Base-by-base conservation (phyloP, 441 rosid species). In the Eruca vesicaria region DNA sequence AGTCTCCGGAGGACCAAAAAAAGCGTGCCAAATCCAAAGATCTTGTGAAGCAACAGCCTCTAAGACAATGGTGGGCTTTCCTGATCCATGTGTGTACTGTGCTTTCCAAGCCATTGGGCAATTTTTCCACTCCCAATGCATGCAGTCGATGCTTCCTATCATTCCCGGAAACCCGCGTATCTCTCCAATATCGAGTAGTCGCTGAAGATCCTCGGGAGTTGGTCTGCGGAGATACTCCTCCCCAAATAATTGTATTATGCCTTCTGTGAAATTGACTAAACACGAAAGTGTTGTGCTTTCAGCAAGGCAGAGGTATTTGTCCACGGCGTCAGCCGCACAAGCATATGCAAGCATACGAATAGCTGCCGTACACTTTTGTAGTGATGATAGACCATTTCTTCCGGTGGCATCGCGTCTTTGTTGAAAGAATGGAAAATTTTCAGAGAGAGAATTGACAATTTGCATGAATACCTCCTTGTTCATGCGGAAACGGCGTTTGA, bases 131-230 rank as follows among this genome's bases (percentile, higher is more conserved):
- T n/a, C n/a, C n/a, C n/a, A n/a, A n/a, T n/a, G n/a, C n/a, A 63
- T 63, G 12, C 67, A 63, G 21, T 36, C 67, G 14, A 63, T 63
- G 32, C 52, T 63, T 63, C 36, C 21, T 9, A 64, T 64, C 35
- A 64, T 64, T 2, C 35, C 35, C 2, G 16, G 60, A 55, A 55
- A 21, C 5, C 60, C n/a, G 1, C 8, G 31, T 2, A 21, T 11
- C 31, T 63, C 50, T 18, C 66, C 31, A 19, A 19, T 1, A 6
- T 63, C 9, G 7, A 63, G 66, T 11, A 63, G 2, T 6, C 11
- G 3, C 20, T 63, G 50, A n/a, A 63, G 66, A 63, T 63, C 50
- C 5, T 35, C 50, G 0, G 18, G 11, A 35, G 16, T 63, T 21
- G 50, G 10, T 7, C 11, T 33, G 1, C 1, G 7, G 7, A 32